Conservation (phyloP, 805 yeast species). For the Debaryomyces hansenii region DNA sequence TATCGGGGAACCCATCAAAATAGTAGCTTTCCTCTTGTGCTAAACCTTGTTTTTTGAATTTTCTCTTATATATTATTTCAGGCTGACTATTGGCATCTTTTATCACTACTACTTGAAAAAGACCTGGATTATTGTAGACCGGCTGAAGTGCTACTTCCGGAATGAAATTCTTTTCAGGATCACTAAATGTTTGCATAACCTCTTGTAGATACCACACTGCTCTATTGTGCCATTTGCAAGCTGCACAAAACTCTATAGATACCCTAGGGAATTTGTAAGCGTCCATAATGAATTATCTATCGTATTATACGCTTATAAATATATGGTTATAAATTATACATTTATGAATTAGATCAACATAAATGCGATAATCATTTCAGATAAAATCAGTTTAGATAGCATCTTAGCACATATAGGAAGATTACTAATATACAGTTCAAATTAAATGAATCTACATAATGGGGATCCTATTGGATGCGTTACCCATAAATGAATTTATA, state of each 20-base stretch:
- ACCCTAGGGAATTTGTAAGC: slow-evolving; percentile 52
- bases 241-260: slow-evolving; percentile 71
- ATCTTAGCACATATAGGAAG: no score
- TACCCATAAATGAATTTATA: no score
- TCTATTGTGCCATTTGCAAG: slow-evolving; percentile 85
- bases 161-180: slow-evolving; percentile 34
- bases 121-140: slow-evolving; percentile 21
- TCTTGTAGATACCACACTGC: slow-evolving; percentile 90
- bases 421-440: no score
- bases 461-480: no score
- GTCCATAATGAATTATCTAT: background rate
- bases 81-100: slow-evolving; percentile 2
- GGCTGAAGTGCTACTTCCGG: slow-evolving; percentile 36
- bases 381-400: no score
- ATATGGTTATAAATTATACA: no score
- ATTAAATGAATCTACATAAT: no score
- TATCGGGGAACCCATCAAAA: slow-evolving; percentile 82
- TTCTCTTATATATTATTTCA: slow-evolving; percentile 49
- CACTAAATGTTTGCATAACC: slow-evolving; percentile 77
- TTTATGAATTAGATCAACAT: no score
- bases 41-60: slow-evolving; percentile 39
- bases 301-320: no score
- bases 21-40: slow-evolving; percentile 28
- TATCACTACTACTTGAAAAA: slow-evolving; percentile 19
- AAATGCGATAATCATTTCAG: no score